A percentile compares a stretch with the other conserved stretches of the same genome.
These are phyloP conservation scores for Furculomyces boomerangus DNA, from an alignment of 371 early-diverging fungal genomes.

Conservation along the genomic window DNA sequence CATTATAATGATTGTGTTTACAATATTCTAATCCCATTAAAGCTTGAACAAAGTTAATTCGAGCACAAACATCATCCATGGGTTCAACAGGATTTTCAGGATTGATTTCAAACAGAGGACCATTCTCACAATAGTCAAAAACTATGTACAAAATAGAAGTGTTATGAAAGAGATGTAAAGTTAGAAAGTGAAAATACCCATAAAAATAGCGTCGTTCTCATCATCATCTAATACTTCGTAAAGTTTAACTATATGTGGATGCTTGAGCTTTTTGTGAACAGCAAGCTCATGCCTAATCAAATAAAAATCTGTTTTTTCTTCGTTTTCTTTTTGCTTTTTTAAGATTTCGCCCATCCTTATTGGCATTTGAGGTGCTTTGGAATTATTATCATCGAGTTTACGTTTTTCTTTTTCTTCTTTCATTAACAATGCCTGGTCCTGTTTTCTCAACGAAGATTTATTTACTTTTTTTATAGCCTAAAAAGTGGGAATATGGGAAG, in stretches of 20 bases:
- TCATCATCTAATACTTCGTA: conserved; percentile 88
- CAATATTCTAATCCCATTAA: conserved; percentile 85
- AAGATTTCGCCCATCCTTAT: conserved; percentile 10
- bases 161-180: not conserved
- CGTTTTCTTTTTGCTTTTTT: conserved; percentile 13
- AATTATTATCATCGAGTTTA: not conserved
- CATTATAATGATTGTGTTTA: no score
- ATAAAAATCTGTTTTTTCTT: conserved; percentile 46
- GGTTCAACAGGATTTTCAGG: conserved; percentile 9
- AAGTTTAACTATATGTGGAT: conserved; percentile 68
- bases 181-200: no score
- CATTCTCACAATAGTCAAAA: conserved; percentile 19
- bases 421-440: conserved; percentile 30
- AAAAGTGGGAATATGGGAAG: not conserved
- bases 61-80: conserved; percentile 18
- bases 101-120: conserved; percentile 17
- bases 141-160: conserved; percentile 9
- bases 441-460: conserved; percentile 60
- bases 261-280: conserved; percentile 80
- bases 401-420: not conserved
- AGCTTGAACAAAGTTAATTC: conserved; percentile 60
- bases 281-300: conserved; percentile 82
- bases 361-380: conserved; percentile 8
- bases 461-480: conserved; percentile 86
- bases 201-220: conserved; percentile 53